Conservation (phyloP, 2,329 filamentous ascomycete species). For the Zalaria obscura region DNA sequence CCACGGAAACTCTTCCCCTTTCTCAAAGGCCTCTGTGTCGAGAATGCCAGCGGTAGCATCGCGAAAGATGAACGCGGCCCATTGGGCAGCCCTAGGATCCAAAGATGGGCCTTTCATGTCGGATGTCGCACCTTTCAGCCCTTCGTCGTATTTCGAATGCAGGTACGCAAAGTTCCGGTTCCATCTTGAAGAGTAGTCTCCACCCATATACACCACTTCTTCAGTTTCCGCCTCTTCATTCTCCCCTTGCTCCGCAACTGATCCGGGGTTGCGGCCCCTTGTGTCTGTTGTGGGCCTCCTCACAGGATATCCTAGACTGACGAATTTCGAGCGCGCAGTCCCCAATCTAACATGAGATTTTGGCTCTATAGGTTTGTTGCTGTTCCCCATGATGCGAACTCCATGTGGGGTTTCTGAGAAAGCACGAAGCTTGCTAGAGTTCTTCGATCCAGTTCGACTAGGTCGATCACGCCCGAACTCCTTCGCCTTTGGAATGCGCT, state of each 20-base stretch:
- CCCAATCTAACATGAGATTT: too few species aligned
- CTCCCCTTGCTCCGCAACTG: neutral
- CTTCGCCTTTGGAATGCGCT: too few species aligned
- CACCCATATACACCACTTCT: conserved; percentile 1
- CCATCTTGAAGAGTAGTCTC: conserved; percentile 6
- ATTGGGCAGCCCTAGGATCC: conserved; percentile 6
- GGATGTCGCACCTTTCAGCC: neutral
- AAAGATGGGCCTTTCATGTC: conserved; percentile 3
- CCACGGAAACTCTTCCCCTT: conserved; percentile 2
- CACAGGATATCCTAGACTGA: conserved; percentile 1
- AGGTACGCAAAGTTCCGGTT: conserved; percentile 6
- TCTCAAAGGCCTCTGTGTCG: conserved; percentile 4
- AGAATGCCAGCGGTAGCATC: conserved; percentile 1
- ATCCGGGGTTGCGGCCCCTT: too few species aligned
- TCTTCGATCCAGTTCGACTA: too few species aligned
- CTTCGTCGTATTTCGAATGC: conserved; percentile 5
- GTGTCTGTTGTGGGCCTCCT: neutral
- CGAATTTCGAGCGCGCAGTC: neutral
- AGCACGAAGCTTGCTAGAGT: too few species aligned
- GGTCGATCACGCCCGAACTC: too few species aligned
- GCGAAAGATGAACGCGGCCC: conserved; percentile 3
- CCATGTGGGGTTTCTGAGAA: too few species aligned
- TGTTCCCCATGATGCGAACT: too few species aligned
- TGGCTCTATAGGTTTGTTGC: too few species aligned
- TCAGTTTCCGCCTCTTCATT: neutral